A percentile compares a stretch with the other conserved stretches of the same genome.
These are phyloP conservation scores for Stromatinia cepivora DNA, from an alignment of 2,329 filamentous ascomycete species.

Conservation along the genomic window DNA sequence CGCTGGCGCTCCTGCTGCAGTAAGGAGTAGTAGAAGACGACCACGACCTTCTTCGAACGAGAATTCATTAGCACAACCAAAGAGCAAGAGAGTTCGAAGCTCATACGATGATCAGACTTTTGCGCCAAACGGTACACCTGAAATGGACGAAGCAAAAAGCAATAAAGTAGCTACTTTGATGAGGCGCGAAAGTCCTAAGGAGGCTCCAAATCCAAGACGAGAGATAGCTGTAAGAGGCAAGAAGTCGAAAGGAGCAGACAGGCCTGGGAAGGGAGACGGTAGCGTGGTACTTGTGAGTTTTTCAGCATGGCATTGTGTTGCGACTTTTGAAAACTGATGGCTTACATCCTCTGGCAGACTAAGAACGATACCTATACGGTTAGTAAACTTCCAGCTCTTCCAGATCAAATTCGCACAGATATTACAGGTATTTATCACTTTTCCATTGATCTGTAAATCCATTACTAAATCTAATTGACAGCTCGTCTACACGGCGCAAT, in stretches of 20 bases:
- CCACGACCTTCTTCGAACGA: constrained; percentile 60
- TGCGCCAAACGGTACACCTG: constrained; percentile 49
- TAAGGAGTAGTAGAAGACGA: constrained; percentile 58
- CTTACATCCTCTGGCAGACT: constrained; percentile 53
- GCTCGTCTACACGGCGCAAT: constrained; percentile 66
- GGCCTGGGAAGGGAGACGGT: constrained; percentile 68
- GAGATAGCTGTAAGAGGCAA: constrained; percentile 62
- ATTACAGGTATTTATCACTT: constrained; percentile 57
- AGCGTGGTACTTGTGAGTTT: constrained; percentile 62
- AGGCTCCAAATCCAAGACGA: constrained; percentile 38
- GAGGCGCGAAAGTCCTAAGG: constrained; percentile 39
- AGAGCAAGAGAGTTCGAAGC: constrained; percentile 62
- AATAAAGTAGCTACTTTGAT: constrained; percentile 48
- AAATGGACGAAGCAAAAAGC: constrained; percentile 58
- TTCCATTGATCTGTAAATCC: constrained; percentile 24
- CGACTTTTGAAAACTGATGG: constrained; percentile 17
- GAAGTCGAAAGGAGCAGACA: constrained; percentile 62
- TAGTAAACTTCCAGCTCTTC: constrained; percentile 79
- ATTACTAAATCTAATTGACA: constrained; percentile 41
- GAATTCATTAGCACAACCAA: constrained; percentile 55
- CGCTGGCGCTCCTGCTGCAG: constrained; percentile 53
- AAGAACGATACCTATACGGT: constrained; percentile 83
- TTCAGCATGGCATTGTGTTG: not conserved
- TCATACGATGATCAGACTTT: constrained; percentile 58
- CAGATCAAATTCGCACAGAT: constrained; percentile 70